Conservation (phyloP, 305 asterid genomes). For the Solanum chacoense region DNA sequence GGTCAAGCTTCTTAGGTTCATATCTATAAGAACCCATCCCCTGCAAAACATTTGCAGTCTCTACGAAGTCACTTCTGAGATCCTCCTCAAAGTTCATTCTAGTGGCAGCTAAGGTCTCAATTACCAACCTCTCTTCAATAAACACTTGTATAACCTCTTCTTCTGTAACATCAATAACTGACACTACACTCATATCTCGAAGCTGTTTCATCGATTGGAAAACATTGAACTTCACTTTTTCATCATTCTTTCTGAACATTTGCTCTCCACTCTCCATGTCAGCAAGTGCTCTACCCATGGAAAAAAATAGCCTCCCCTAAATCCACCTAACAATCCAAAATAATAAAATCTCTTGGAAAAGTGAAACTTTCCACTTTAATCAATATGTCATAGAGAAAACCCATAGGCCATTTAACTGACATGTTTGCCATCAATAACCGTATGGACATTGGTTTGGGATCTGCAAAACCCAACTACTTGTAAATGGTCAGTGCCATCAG, state of each 20-base stretch:
- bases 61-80: not conserved
- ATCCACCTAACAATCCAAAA: not conserved
- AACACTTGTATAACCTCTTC: not conserved
- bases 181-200: not conserved
- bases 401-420: not conserved
- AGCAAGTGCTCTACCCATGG: not conserved
- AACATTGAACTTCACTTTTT: not conserved
- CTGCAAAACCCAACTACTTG: not conserved
- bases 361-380: not conserved
- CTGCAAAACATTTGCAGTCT: not conserved
- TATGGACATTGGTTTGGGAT: not conserved
- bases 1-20: not conserved
- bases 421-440: not conserved
- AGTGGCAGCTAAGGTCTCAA: not conserved
- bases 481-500: not conserved
- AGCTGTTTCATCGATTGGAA: not conserved
- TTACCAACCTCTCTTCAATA: not conserved
- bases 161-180: too few species aligned
- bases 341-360: too few species aligned
- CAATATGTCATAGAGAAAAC: not conserved
- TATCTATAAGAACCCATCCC: not conserved
- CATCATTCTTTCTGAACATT: not conserved
- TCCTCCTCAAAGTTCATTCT: not conserved
- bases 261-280: not conserved
- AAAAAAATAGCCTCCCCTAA: not conserved